These are phyloP conservation scores for Hypocreales sp. DNA, from an alignment of 2,329 filamentous ascomycete species.

Conservation along the genomic window DNA sequence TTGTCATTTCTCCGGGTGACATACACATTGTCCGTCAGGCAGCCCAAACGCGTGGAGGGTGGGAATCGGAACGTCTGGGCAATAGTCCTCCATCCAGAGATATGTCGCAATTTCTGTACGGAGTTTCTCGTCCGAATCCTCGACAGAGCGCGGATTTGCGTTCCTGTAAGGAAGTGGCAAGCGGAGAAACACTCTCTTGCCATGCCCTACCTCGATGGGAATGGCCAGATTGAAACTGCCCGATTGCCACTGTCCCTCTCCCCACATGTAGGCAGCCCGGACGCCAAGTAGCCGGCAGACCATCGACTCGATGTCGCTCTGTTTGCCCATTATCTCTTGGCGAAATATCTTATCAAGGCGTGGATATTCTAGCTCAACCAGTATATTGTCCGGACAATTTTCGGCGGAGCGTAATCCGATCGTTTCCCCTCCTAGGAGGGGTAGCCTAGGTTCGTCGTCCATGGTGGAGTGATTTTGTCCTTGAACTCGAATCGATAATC, in stretches of 20 bases:
- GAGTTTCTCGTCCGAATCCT: slow-evolving; percentile 14
- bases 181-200: neutral
- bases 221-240: slow-evolving; percentile 13
- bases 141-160: slow-evolving; percentile 6
- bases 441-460: neutral
- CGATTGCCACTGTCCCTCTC: neutral
- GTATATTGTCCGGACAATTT: neutral
- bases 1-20: slow-evolving; percentile 1
- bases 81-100: slow-evolving; percentile 11
- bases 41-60: slow-evolving; percentile 12
- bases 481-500: no score
- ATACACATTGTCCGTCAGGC: slow-evolving; percentile 5
- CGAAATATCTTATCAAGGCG: neutral
- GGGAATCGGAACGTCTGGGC: slow-evolving; percentile 9
- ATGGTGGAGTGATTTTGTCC: neutral
- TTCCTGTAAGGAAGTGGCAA: slow-evolving; percentile 1
- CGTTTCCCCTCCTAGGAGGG: neutral
- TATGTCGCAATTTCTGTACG: slow-evolving; percentile 13
- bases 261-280: neutral
- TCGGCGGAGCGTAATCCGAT: neutral
- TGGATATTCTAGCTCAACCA: neutral
- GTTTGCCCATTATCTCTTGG: neutral
- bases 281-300: neutral
- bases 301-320: neutral
- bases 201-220: slow-evolving; percentile 23